A percentile compares a stretch with the other conserved stretches of the same genome.
These are phyloP conservation scores for Exophiala alcalophila DNA, from an alignment of 2,329 filamentous ascomycete genomes.

Conservation along the genomic window DNA sequence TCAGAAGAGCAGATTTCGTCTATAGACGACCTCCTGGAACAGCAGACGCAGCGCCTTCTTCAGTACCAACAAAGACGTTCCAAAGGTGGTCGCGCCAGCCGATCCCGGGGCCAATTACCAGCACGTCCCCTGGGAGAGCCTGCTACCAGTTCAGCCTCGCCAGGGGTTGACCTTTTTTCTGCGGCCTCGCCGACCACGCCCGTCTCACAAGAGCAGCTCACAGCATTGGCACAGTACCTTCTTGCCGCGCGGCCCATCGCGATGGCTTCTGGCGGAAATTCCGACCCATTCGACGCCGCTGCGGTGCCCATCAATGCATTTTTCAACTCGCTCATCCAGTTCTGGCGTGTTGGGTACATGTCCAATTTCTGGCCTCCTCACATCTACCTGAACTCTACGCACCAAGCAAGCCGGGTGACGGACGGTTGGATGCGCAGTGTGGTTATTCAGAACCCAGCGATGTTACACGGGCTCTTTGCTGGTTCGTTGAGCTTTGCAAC, in stretches of 20 bases:
- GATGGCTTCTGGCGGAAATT: neutral
- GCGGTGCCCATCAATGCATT: slow-evolving; percentile 5
- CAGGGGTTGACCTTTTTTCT: slow-evolving; percentile 2
- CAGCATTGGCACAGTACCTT: slow-evolving; percentile 3
- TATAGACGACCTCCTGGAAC: slow-evolving; percentile 6
- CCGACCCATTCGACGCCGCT: slow-evolving; percentile 2
- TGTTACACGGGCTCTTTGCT: slow-evolving; percentile 19
- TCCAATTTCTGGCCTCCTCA: slow-evolving; percentile 18
- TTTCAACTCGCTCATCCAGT: slow-evolving; percentile 18
- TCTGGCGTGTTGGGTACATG: slow-evolving; percentile 18
- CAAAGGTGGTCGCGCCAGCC: neutral
- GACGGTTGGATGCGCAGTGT: slow-evolving; percentile 13
- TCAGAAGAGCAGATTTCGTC: slow-evolving; percentile 7
- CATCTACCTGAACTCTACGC: slow-evolving; percentile 8
- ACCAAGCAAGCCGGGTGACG: slow-evolving; percentile 6
- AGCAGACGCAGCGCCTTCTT: slow-evolving; percentile 8
- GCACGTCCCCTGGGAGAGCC: neutral
- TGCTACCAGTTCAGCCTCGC: neutral
- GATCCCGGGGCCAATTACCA: neutral
- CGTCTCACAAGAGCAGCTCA: slow-evolving; percentile 1
- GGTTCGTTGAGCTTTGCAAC: slow-evolving; percentile 16
- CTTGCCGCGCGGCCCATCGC: neutral
- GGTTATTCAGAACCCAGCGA: slow-evolving; percentile 14
- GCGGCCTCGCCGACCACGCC: neutral
- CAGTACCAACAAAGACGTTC: slow-evolving; percentile 10